Percentiles rank a stretch among this genome's conserved stretches.
These are phyloP conservation scores for Penicillium hesseltinei DNA, from an alignment of 2,329 filamentous ascomycete genomes.

Conservation along the genomic window DNA sequence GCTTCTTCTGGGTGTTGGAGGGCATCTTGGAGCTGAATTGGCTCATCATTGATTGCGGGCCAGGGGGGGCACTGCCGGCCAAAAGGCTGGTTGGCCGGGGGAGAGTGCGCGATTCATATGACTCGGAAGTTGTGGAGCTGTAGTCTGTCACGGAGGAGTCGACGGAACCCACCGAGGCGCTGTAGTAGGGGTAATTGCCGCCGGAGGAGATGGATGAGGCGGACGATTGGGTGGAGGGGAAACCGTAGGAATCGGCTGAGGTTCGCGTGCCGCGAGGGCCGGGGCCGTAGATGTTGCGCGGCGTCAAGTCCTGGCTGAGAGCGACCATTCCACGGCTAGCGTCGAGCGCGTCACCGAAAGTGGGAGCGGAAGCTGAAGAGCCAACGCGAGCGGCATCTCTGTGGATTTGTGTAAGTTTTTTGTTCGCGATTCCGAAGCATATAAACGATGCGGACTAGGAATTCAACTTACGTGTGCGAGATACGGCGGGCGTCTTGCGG, in stretches of 20 bases:
- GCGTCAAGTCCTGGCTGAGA: constrained; percentile 88
- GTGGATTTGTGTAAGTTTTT: constrained; percentile 17
- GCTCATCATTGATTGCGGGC: constrained; percentile 96
- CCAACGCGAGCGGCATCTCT: constrained; percentile 36
- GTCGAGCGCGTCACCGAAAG: constrained; percentile 85
- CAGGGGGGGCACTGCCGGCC: constrained; percentile 66
- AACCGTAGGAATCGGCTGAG: constrained; percentile 85
- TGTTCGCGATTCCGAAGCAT: neutral
- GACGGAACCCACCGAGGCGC: constrained; percentile 66
- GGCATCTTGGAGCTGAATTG: constrained; percentile 97
- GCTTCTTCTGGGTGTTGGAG: constrained; percentile 96
- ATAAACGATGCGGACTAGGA: neutral
- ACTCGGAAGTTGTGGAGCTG: constrained; percentile 81
- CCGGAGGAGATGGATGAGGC: constrained; percentile 88
- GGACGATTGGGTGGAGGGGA: constrained; percentile 83
- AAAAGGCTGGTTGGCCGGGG: constrained; percentile 71
- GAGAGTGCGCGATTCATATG: constrained; percentile 80
- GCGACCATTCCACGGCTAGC: constrained; percentile 92
- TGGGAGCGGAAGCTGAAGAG: constrained; percentile 51
- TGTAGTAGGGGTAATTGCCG: constrained; percentile 82
- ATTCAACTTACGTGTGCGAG: constrained; percentile 75
- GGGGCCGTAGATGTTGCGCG: constrained; percentile 81
- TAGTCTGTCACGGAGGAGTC: constrained; percentile 88
- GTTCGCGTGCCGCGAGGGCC: constrained; percentile 65
- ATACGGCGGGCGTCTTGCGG: constrained; percentile 64